These are phyloP conservation scores for Penicillium arizonense DNA, from an alignment of 495 filamentous ascomycete species.

Conservation along the genomic window DNA sequence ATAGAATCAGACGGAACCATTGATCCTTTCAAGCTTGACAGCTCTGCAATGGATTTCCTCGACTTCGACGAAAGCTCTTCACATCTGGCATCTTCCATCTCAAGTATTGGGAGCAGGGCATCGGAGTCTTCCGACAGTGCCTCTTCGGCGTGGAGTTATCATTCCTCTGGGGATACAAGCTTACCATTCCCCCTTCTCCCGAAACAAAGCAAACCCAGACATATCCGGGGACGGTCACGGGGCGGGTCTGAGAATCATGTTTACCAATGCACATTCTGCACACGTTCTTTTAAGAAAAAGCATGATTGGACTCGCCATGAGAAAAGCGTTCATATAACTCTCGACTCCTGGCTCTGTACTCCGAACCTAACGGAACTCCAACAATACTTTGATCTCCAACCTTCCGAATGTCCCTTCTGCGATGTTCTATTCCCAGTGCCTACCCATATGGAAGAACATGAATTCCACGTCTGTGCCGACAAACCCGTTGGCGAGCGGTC, in stretches of 20 bases:
- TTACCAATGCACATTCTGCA: slow-evolving; percentile 85
- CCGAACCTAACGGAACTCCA: slow-evolving; percentile 10
- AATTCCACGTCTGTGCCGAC: slow-evolving; percentile 66
- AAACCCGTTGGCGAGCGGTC: slow-evolving; percentile 64
- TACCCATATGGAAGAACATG: slow-evolving; percentile 67
- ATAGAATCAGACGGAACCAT: slow-evolving; percentile 55
- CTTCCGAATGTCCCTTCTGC: slow-evolving; percentile 66
- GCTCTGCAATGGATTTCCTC: slow-evolving; percentile 16
- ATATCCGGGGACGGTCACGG: slow-evolving; percentile 39
- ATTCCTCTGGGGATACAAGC: slow-evolving; percentile 34
- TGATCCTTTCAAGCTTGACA: slow-evolving; percentile 43
- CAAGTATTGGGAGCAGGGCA: slow-evolving; percentile 29
- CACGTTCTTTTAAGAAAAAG: slow-evolving; percentile 75
- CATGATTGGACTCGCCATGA: slow-evolving; percentile 86
- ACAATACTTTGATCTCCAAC: slow-evolving; percentile 7
- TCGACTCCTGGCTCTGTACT: slow-evolving; percentile 78
- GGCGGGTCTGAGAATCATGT: slow-evolving; percentile 43
- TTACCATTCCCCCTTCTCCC: slow-evolving; percentile 19
- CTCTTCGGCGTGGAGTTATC: slow-evolving; percentile 47
- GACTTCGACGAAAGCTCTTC: slow-evolving; percentile 26
- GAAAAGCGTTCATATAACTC: slow-evolving; percentile 71
- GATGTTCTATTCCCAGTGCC: slow-evolving; percentile 54
- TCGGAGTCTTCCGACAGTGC: slow-evolving; percentile 35
- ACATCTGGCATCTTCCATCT: slow-evolving; percentile 25
- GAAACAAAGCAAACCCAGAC: slow-evolving; percentile 9